Base-by-base conservation (phyloP, 306 rosid species). In the Lathyrus sativus region DNA sequence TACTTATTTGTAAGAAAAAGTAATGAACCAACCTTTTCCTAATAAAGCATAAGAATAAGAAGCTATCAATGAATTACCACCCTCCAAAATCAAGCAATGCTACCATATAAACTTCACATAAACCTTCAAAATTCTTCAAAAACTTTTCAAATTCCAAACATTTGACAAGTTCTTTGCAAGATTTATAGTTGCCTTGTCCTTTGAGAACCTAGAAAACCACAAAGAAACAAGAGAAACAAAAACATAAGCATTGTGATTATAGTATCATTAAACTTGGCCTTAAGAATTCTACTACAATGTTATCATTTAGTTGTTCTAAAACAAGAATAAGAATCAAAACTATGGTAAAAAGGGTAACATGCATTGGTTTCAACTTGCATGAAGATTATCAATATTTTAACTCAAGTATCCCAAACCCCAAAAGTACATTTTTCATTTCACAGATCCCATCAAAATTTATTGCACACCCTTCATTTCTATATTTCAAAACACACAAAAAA, bases 331-430 rank as follows among this genome's bases (percentile, higher is more conserved):
- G 73, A 70, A 68, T 74, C 73, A 69, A 78, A 31, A 31, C 7
- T 4, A 31, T 31, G 7, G 38, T 7, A 35, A 35, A 35, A 35
- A 35, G 39, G 39, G 39, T 35, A 35, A 57, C 54, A 56, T 67
- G 74, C 57, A 7, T 29, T 51, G 48, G 39, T 75, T 75, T 74
- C 78, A 17, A 50, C 77, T 70, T 85, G 86, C 78, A 84, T 78
- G 89, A 84, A 74, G 66, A 73, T 42, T 65, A 85, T 74, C 50
- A 78, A 51, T 62, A 71, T 45, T 71, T 80, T 10, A 41, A 42
- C 45, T 59, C 68, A 77, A 64, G 68, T 44, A 75, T 74, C 74
- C 85, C 73, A 80, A 74, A 72, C 81, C 79, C 81, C 82, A 73
- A 84, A 84, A 78, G 74, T 61, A 58, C 33, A 56, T 64, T 45